Conservation (phyloP, 352 stramenopile genomes). For the Phytopythium aichiense region DNA sequence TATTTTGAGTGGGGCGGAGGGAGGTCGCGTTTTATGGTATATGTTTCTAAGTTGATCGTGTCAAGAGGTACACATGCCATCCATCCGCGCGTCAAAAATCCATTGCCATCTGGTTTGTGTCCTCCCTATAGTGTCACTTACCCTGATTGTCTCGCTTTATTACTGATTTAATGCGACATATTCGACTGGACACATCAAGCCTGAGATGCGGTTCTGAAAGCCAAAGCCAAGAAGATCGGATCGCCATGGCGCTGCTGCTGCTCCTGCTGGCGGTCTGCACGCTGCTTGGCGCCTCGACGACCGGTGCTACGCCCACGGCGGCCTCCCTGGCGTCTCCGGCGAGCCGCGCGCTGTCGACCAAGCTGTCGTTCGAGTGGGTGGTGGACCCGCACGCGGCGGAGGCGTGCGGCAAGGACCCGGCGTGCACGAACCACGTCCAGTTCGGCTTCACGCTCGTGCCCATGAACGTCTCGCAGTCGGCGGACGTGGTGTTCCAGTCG, state of each 20-base stretch:
- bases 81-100: not conserved
- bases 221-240: not conserved
- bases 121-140: not conserved
- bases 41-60: not conserved
- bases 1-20: slow-evolving; percentile 3
- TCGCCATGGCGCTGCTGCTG: not conserved
- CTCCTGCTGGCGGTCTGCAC: not conserved
- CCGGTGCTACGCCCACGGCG: too few species aligned
- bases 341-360: not conserved
- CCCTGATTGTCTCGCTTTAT: not conserved
- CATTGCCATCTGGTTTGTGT: not conserved
- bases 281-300: not conserved
- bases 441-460: slow-evolving; percentile 44
- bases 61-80: slow-evolving; percentile 1
- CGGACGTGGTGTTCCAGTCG: slow-evolving; percentile 32
- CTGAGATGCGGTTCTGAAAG: not conserved
- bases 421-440: slow-evolving; percentile 49
- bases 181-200: not conserved
- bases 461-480: slow-evolving; percentile 30
- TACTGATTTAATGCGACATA: not conserved
- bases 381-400: slow-evolving; percentile 36
- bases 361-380: slow-evolving; percentile 35
- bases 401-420: slow-evolving; percentile 20
- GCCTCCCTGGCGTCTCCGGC: not conserved
- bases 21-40: not conserved